A percentile compares a stretch with the other conserved stretches of the same genome.
phyloP scores from a whole-genome alignment of 2,329 filamentous ascomycete species.

The Talaromyces verruculosus region DNA sequence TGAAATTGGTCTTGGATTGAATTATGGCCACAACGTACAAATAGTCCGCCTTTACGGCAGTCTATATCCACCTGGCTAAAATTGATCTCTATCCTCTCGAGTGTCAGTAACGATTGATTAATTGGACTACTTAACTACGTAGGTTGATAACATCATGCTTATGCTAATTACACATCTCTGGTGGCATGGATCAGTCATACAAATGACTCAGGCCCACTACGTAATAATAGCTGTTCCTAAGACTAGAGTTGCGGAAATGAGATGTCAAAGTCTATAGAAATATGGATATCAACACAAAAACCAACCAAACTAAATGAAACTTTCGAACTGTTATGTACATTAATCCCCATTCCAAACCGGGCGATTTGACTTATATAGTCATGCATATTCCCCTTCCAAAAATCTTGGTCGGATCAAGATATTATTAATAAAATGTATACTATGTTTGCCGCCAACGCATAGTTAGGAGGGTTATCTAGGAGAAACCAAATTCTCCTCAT shows the following conservation, averaged over 20 bases:
- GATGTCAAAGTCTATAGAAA: background rate
- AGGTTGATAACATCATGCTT: background rate
- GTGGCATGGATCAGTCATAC: background rate
- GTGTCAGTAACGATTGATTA: background rate
- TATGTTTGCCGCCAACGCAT: background rate
- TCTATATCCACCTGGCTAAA: background rate
- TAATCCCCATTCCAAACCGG: background rate
- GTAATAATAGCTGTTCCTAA: background rate
- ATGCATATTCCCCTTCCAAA: background rate
- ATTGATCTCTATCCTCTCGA: too few relatives aligned
- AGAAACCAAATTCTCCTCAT: conserved; percentile 27
- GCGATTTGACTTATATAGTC: background rate
- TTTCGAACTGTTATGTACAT: conserved; percentile 2
- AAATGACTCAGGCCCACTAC: background rate
- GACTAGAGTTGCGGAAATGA: background rate
- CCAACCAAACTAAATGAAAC: background rate
- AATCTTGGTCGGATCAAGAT: background rate
- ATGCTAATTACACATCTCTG: background rate
- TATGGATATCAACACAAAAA: background rate
- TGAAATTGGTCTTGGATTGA: background rate
- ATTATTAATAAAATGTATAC: background rate
- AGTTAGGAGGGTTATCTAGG: too few relatives aligned
- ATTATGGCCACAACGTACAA: background rate
- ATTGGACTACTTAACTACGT: background rate
- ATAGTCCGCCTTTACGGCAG: background rate